Evolutionary conservation across 2,329 filamentous ascomycete species (phyloP).

Genomic region (Beauveria australis): DNA sequence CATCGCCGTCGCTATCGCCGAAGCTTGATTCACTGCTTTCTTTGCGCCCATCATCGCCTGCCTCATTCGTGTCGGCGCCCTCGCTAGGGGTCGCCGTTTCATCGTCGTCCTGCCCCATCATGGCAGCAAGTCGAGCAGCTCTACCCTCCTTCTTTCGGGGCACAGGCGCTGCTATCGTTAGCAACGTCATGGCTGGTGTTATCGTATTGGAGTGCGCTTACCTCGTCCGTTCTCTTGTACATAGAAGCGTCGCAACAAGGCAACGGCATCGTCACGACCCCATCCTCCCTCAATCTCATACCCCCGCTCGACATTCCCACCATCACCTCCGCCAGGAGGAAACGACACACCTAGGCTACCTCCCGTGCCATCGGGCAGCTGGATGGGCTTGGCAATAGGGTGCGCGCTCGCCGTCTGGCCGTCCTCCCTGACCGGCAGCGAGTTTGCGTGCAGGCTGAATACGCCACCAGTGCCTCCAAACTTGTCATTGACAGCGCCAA

Average conservation of each 20-base stretch:
- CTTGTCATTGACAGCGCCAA: constrained; percentile 90
- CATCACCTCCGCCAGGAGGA: constrained; percentile 38
- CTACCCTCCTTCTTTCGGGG: constrained; percentile 48
- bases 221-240: constrained; percentile 95
- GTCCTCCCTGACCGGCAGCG: constrained; percentile 30
- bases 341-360: constrained; percentile 29
- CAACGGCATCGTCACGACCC: constrained; percentile 87
- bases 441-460: constrained; percentile 69
- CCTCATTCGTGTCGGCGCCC: neutral
- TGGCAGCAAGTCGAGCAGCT: constrained; percentile 43
- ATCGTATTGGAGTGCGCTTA: constrained; percentile 27
- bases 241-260: constrained; percentile 86
- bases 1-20: neutral
- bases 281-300: constrained; percentile 82
- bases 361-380: constrained; percentile 26
- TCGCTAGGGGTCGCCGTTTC: constrained; percentile 7
- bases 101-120: constrained; percentile 36
- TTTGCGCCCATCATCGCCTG: neutral
- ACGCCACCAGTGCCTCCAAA: constrained; percentile 96
- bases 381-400: constrained; percentile 27
- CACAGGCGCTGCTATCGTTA: constrained; percentile 33
- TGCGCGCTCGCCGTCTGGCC: constrained; percentile 33
- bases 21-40: constrained; percentile 6
- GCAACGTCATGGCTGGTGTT: neutral
- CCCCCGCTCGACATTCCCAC: constrained; percentile 64